These are phyloP conservation scores for Ustilago bromivora DNA, from an alignment of 1,284 basidiomycete species.

Conservation along the genomic window DNA sequence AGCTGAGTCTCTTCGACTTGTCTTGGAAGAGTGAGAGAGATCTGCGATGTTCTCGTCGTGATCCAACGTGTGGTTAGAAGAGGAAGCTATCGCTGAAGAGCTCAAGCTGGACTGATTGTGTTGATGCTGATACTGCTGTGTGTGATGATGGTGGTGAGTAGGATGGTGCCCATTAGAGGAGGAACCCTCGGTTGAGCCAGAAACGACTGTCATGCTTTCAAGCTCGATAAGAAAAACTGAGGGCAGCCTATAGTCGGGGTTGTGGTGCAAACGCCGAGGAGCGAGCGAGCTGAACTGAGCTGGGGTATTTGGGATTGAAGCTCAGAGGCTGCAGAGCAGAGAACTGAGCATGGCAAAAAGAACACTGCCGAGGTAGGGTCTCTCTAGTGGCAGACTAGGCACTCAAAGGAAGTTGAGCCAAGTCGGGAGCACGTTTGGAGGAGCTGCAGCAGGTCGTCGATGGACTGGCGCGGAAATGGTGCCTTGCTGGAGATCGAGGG, in stretches of 20 bases:
- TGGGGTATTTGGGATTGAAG: slow-evolving; percentile 10
- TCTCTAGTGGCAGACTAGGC: background rate
- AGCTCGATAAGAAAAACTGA: background rate
- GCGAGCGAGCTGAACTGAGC: background rate
- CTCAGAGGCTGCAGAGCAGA: slow-evolving; percentile 22
- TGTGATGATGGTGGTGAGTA: slow-evolving; percentile 13
- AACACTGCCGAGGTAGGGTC: background rate
- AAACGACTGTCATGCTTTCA: slow-evolving; percentile 15
- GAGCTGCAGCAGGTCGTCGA: background rate
- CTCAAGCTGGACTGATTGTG: background rate
- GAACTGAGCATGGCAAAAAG: slow-evolving; percentile 25
- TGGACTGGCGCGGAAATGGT: slow-evolving; percentile 17
- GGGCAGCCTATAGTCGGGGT: background rate
- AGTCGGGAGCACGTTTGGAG: slow-evolving; percentile 2
- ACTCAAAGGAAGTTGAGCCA: slow-evolving; percentile 22
- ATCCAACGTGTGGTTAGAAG: slow-evolving; percentile 29
- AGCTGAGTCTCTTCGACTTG: slow-evolving; percentile 17
- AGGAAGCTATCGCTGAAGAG: slow-evolving; percentile 24
- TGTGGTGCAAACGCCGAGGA: background rate
- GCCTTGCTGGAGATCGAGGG: background rate
- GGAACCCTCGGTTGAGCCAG: background rate
- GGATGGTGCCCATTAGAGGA: background rate
- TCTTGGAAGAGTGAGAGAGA: slow-evolving; percentile 2
- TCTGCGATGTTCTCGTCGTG: slow-evolving; percentile 1
- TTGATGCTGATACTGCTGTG: slow-evolving; percentile 1